Evolutionary conservation across 2,329 filamentous ascomycete species (phyloP), one percentile per base, ranked within the genome.

Genomic region (Colletotrichum trifolii): DNA sequence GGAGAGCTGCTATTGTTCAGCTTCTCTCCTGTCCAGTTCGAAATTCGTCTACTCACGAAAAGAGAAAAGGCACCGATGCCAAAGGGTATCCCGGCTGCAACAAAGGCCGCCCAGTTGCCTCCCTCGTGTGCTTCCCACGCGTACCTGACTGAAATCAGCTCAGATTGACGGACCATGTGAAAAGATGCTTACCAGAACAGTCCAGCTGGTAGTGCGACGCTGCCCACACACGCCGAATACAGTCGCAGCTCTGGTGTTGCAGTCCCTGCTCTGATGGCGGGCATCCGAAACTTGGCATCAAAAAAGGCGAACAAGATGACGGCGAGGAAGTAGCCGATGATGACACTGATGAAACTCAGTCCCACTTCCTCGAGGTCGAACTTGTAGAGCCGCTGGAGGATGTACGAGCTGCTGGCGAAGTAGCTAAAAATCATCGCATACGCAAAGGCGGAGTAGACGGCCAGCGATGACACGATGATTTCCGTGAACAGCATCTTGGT

Each of bases 391-490:
- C 57, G 48, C 8, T 54, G 50, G 1, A 71, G 69, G 2, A 68
- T 63, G 6, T 68, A 64, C 0, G 70, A 68, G 1, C 66, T 49
- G 12, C 64, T 67, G 4, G 87, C 87, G 6, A 89, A 79, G 68
- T 78, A 82, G 69, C 88, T 83, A 2, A 87, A 73, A 48, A 90
- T 75, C 57, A 85, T 75, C 10, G 85, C 46, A 36, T 84, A 77
- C 38, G 85, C 75, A 35, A 85, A 61, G 4, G 79, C 89, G 25
- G 89, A 90, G 71, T 89, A 93, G n/a, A 87, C 86, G 4, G 84
- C 82, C 40, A 91, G 79, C 67, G 92, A 92, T 85, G 89, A 92
- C 75, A 91, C 84, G 2, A 90, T 90, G 59, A 86, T 87, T 39
- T 71, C 70, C 2, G 66, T 70, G 8, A 68, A 52, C 1, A 71